These are phyloP conservation scores for Pichia paraexigua DNA, from an alignment of 805 yeast genomes.

Conservation along the genomic window DNA sequence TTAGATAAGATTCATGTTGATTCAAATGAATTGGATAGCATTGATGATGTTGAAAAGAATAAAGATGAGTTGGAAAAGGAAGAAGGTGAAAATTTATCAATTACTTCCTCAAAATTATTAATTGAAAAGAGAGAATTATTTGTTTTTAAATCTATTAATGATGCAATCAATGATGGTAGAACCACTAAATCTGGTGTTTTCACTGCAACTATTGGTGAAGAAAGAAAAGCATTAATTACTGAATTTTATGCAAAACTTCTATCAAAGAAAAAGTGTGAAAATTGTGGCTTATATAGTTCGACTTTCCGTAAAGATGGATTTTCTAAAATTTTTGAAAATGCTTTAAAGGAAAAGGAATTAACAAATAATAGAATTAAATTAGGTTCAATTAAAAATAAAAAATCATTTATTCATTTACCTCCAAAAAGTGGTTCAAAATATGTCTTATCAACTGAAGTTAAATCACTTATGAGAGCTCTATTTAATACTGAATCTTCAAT, in stretches of 20 bases:
- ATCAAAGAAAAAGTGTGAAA: slow-evolving; percentile 82
- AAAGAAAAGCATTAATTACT: slow-evolving; percentile 64
- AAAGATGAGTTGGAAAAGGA: slow-evolving; percentile 18
- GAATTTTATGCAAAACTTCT: slow-evolving; percentile 69
- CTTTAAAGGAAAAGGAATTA: slow-evolving; percentile 73
- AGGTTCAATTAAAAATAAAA: slow-evolving; percentile 15
- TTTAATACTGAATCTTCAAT: slow-evolving; percentile 67
- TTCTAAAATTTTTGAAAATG: slow-evolving; percentile 83
- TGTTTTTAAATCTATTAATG: slow-evolving; percentile 62
- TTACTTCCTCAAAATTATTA: slow-evolving; percentile 33
- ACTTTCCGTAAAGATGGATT: slow-evolving; percentile 91
- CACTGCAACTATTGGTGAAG: slow-evolving; percentile 82
- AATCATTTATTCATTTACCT: slow-evolving; percentile 33
- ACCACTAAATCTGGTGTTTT: slow-evolving; percentile 58
- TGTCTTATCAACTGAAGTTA: slow-evolving; percentile 79
- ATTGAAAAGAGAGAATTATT: slow-evolving; percentile 55
- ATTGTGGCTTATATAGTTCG: slow-evolving; percentile 95
- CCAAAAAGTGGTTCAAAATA: slow-evolving; percentile 73
- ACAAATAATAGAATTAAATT: slow-evolving; percentile 73
- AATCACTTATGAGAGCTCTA: slow-evolving; percentile 66
- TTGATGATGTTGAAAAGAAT: slow-evolving; percentile 34
- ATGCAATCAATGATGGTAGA: slow-evolving; percentile 70
- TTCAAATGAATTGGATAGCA: slow-evolving; percentile 28
- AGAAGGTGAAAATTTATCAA: slow-evolving; percentile 16
- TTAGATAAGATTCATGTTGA: slow-evolving; percentile 50